A percentile compares a stretch with the other conserved stretches of the same genome.
These are phyloP conservation scores for Scutellaria galericulata DNA, from an alignment of 257 asterid genomes.

Conservation along the genomic window DNA sequence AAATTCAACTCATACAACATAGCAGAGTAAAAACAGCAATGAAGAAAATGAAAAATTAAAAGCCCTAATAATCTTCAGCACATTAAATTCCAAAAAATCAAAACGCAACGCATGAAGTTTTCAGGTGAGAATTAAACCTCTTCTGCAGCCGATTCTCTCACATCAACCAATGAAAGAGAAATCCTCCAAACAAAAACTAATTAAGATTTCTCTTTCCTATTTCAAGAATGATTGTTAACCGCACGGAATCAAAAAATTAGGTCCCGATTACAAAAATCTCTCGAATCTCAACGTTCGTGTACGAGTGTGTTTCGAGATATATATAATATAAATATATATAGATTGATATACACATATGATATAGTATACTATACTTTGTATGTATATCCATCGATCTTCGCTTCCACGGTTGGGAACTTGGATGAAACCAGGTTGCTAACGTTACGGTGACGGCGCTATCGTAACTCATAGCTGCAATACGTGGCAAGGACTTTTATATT, in stretches of 20 bases:
- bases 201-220: not conserved
- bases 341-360: not conserved
- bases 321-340: too few species aligned
- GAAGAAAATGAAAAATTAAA: not conserved
- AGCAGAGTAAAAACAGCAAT: constrained; percentile 1
- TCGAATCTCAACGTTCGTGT: constrained; percentile 33
- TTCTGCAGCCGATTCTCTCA: constrained; percentile 17
- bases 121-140: constrained; percentile 34
- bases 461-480: constrained; percentile 32
- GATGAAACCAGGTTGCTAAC: constrained; percentile 5
- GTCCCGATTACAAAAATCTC: constrained; percentile 24
- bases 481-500: constrained; percentile 15
- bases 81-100: constrained; percentile 15
- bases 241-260: constrained; percentile 1
- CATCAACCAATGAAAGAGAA: constrained; percentile 31
- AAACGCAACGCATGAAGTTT: constrained; percentile 13
- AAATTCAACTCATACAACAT: constrained; percentile 8
- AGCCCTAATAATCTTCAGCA: constrained; percentile 34
- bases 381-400: constrained; percentile 28
- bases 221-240: constrained; percentile 21
- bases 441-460: constrained; percentile 33
- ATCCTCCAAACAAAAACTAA: constrained; percentile 6
- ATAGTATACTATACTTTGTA: constrained; percentile 7
- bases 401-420: constrained; percentile 43
- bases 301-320: not conserved